Evolutionary conservation across 1,284 basidiomycete species (phyloP).

Genomic region (Violaceomyces palustris): DNA sequence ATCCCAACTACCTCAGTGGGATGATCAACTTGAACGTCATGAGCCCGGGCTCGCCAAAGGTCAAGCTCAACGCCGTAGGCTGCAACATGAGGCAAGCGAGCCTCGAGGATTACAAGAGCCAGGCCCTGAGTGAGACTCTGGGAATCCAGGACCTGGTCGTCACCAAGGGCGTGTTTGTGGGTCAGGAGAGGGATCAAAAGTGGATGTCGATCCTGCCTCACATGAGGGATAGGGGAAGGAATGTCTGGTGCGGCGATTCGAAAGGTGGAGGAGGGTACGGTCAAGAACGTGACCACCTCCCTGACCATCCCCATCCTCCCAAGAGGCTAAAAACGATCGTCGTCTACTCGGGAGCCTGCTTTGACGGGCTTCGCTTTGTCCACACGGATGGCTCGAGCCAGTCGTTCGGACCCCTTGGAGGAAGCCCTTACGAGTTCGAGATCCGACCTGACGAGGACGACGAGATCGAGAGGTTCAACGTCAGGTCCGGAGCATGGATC

Average conservation of each 20-base stretch:
- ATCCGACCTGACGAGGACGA: slow-evolving; percentile 5
- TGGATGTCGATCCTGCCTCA: slow-evolving; percentile 12
- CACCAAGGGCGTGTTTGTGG: slow-evolving; percentile 7
- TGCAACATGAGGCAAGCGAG: slow-evolving; percentile 31
- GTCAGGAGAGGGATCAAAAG: slow-evolving; percentile 2
- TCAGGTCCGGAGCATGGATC: slow-evolving; percentile 24
- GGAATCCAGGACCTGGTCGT: slow-evolving; percentile 2
- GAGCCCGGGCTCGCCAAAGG: slow-evolving; percentile 3
- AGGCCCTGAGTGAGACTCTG: slow-evolving; percentile 7
- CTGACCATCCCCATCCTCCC: neutral
- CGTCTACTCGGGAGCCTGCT: slow-evolving; percentile 10
- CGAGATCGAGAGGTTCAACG: slow-evolving; percentile 8
- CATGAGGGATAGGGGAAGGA: neutral
- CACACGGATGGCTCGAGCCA: slow-evolving; percentile 2
- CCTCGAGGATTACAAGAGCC: slow-evolving; percentile 8
- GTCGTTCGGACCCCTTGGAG: slow-evolving; percentile 10
- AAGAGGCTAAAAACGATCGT: slow-evolving; percentile 2
- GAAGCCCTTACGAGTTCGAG: slow-evolving; percentile 5
- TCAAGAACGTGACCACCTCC: neutral
- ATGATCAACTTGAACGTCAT: slow-evolving; percentile 22
- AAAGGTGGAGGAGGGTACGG: neutral
- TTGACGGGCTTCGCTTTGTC: slow-evolving; percentile 14
- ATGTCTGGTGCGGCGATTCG: neutral
- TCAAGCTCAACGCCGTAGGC: slow-evolving; percentile 17
- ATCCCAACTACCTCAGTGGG: slow-evolving; percentile 10